Evolutionary conservation across 495 filamentous ascomycete species (phyloP).

Genomic region (Podospora sp.): DNA sequence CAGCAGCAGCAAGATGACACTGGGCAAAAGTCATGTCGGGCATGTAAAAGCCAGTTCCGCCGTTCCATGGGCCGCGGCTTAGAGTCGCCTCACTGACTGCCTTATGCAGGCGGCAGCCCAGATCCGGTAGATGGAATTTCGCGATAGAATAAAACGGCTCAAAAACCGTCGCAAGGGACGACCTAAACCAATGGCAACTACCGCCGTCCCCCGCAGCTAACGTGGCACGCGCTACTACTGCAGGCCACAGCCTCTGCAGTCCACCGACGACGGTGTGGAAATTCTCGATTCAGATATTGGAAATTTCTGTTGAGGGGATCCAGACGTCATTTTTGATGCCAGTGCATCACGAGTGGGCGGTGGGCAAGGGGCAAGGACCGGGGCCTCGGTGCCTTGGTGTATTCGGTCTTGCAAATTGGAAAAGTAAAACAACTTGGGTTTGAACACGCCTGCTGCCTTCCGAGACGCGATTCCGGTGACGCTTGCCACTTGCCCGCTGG

Average conservation of each 20-base stretch:
- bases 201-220: background rate
- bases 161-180: too few relatives aligned
- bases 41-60: background rate
- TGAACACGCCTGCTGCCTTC: background rate
- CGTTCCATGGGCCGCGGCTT: background rate
- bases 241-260: background rate
- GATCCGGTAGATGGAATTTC: conserved; percentile 3
- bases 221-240: background rate
- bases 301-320: background rate
- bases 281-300: background rate
- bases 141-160: background rate
- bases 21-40: too few relatives aligned
- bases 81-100: conserved; percentile 4
- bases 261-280: background rate
- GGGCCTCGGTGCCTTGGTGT: background rate
- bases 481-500: background rate
- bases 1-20: too few relatives aligned
- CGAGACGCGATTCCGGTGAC: too few relatives aligned
- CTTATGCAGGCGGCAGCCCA: conserved; percentile 2
- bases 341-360: background rate
- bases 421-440: too few relatives aligned
- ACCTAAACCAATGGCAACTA: background rate
- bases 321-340: background rate
- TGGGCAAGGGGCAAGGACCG: background rate
- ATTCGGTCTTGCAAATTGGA: background rate